Percentiles rank a stretch among this genome's conserved stretches.
phyloP scores from a whole-genome alignment of 2,329 filamentous ascomycete genomes.

The Xylaria sp. region DNA sequence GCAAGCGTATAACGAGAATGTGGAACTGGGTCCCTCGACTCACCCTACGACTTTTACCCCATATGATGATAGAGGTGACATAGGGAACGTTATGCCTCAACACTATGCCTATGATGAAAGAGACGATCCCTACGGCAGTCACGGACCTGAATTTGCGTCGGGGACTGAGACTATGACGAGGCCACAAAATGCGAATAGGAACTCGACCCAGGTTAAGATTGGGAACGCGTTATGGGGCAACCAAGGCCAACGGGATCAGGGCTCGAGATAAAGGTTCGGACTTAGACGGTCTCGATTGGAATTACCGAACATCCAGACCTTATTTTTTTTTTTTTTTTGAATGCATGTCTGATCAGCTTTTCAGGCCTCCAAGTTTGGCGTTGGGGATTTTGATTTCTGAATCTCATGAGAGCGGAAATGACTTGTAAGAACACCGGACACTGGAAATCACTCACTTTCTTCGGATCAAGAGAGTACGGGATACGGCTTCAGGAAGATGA shows the following conservation, averaged over 20 bases:
- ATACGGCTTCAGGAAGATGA: constrained; percentile 18
- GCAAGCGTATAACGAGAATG: constrained; percentile 29
- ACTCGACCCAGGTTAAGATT: constrained; percentile 30
- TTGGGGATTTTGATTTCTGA: constrained; percentile 33
- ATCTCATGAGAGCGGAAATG: constrained; percentile 20
- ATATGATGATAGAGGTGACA: constrained; percentile 45
- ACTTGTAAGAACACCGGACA: constrained; percentile 23
- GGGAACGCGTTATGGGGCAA: constrained; percentile 39
- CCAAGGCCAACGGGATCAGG: constrained; percentile 18
- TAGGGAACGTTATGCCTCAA: constrained; percentile 38
- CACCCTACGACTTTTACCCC: constrained; percentile 31
- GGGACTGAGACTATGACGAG: not conserved
- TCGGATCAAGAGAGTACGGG: constrained; percentile 2
- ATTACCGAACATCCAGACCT: not conserved
- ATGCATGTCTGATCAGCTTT: constrained; percentile 19
- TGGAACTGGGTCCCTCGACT: constrained; percentile 9
- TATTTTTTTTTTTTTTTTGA: constrained; percentile 12
- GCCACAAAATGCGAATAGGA: constrained; percentile 22
- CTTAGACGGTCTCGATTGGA: constrained; percentile 2
- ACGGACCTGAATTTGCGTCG: not conserved
- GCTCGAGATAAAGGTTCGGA: not conserved
- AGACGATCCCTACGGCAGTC: constrained; percentile 31
- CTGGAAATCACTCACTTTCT: constrained; percentile 4
- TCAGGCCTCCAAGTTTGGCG: constrained; percentile 33
- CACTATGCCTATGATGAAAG: constrained; percentile 37